phyloP scores from a whole-genome alignment of 768 basidiomycete genomes.

The Rhodotorula taiwanensis region DNA sequence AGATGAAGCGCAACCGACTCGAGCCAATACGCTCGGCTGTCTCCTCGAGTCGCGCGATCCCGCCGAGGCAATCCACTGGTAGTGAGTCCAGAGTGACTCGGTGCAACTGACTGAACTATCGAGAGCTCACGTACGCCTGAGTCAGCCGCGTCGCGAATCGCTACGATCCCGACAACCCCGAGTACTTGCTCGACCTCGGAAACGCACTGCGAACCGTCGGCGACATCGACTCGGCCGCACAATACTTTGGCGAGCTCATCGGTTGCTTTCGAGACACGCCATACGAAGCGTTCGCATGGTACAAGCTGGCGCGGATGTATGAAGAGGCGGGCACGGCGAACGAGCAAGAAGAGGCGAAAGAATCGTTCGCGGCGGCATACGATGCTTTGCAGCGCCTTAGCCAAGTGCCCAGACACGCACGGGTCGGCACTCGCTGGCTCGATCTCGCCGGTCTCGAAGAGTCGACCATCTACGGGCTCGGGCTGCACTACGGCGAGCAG shows the following conservation, averaged over 20 bases:
- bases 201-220: not conserved
- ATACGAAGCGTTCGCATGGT: slow-evolving; percentile 3
- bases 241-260: not conserved
- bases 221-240: not conserved
- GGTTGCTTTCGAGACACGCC: not conserved
- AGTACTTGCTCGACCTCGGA: slow-evolving; percentile 2
- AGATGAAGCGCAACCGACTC: slow-evolving; percentile 3
- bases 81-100: slow-evolving; percentile 4
- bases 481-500: not conserved
- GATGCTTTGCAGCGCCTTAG: not conserved
- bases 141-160: not conserved
- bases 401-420: not conserved
- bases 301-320: not conserved
- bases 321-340: not conserved
- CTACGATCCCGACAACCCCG: not conserved
- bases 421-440: not conserved
- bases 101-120: no score
- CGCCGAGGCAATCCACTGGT: not conserved
- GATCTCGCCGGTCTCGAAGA: not conserved
- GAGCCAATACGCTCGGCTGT: not conserved
- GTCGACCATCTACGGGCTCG: not conserved
- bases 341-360: not conserved
- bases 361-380: not conserved
- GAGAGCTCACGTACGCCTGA: no score
- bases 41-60: not conserved